Base-by-base conservation (phyloP, 345 rosid genomes). In the Ailanthus altissimus region DNA sequence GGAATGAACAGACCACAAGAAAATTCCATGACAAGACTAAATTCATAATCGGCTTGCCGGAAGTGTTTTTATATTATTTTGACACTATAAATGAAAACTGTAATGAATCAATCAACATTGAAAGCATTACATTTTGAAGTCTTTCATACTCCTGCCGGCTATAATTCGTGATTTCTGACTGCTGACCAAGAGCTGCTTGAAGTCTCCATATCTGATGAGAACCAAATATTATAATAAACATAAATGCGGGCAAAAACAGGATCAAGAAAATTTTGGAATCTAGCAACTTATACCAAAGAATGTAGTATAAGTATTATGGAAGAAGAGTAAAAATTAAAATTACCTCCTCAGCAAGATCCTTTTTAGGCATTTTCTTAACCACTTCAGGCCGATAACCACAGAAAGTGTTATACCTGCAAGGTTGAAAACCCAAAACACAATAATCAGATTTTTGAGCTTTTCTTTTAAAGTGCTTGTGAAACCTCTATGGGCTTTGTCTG, bases 161-260 rank as follows among this genome's bases (percentile, higher is more conserved):
- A 78, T 83, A 92, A 78, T 87, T 92, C 21, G 93, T 92, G 75
- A 93, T 93, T 86, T 93, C 98, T 25, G 92, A 85, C 83, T 93
- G 99, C 88, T 93, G 98, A 43, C 99, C 97, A 43, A 96, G 92
- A 81, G 97, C 99, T 71, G 97, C 98, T 80, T 96, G 98, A 74
- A 96, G 99, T 82, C 97, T 91, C 99, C 98, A 93, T 12, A 96
- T 97, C 99, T 95, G 83, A 73, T 76, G 20, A 75, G 59, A 32
- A 10, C 14, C 53, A 28, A 56, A 9, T n/a, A 53, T 59, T 49
- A 21, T 10, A 16, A 18, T 0, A 50, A 56, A 46, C 26, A 36
- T 16, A 70, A 61, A 59, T 12, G 38, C 38, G 53, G 15, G 12
- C 65, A 63, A 6, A 16, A 28, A 45, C 59, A 77, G 66, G 11